These are phyloP conservation scores for Solanum rostratum DNA, from an alignment of 257 asterid species.

Conservation along the genomic window DNA sequence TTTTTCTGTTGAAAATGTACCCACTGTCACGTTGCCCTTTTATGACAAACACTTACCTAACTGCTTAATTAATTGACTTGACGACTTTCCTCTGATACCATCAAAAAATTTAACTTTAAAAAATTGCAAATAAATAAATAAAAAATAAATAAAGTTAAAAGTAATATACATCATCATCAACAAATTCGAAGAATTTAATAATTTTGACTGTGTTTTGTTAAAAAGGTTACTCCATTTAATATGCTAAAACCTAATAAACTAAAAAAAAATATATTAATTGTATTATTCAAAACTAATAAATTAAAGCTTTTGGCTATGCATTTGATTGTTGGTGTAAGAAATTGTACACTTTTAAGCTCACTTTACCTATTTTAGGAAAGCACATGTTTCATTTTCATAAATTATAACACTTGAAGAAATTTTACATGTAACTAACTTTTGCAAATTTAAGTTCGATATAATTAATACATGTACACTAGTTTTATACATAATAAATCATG, in stretches of 20 bases:
- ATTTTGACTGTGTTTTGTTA: background rate
- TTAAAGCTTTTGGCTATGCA: background rate
- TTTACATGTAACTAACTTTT: background rate
- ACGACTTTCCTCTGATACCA: background rate
- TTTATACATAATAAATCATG: too few species aligned
- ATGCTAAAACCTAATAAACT: too few species aligned
- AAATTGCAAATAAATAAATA: background rate
- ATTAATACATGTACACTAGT: too few species aligned
- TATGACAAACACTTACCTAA: background rate
- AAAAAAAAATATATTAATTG: too few species aligned
- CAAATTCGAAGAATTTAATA: too few species aligned
- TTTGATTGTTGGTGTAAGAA: too few species aligned
- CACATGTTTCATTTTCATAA: background rate
- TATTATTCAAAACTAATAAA: background rate
- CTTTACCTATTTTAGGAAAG: background rate
- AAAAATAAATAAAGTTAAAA: background rate
- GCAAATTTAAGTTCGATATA: too few species aligned
- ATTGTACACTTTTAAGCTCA: background rate
- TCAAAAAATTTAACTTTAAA: background rate
- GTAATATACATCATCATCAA: background rate
- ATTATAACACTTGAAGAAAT: background rate
- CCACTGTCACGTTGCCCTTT: background rate
- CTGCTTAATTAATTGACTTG: background rate
- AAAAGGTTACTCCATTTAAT: too few species aligned
- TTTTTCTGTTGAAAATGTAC: background rate